Evolutionary conservation across 768 basidiomycete genomes (phyloP).

Genomic region (Rhizopogon salebrosus): DNA sequence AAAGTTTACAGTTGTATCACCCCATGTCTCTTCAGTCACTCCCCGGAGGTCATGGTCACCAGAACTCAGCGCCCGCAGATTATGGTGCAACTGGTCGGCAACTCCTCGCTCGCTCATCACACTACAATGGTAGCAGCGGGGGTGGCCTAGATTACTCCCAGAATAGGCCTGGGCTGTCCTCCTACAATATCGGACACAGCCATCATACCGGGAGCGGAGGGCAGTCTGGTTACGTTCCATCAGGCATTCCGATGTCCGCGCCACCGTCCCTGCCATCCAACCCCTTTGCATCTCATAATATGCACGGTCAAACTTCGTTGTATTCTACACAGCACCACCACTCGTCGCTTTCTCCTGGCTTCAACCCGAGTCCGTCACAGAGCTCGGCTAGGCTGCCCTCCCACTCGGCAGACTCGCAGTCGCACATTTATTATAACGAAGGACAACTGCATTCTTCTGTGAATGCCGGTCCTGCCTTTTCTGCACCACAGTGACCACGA

Average conservation of each 20-base stretch:
- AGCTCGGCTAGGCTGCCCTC: conserved; percentile 23
- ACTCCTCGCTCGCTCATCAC: conserved; percentile 36
- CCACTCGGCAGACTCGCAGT: conserved; percentile 19
- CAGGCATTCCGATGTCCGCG: conserved; percentile 46
- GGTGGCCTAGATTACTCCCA: conserved; percentile 21
- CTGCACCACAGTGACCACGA: conserved; percentile 22
- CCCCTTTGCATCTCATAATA: conserved; percentile 22
- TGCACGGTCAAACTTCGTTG: conserved; percentile 20
- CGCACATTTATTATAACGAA: conserved; percentile 27
- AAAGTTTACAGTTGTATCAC: conserved; percentile 70
- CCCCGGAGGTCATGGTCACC: conserved; percentile 27
- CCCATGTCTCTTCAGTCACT: conserved; percentile 70
- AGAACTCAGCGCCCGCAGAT: conserved; percentile 29
- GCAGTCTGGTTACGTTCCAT: conserved; percentile 25
- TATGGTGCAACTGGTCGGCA: conserved; percentile 40
- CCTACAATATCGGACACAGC: conserved; percentile 32
- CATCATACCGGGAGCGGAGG: conserved; percentile 36
- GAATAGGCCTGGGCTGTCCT: conserved; percentile 33
- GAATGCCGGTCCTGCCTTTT: conserved; percentile 21
- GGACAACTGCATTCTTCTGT: conserved; percentile 22
- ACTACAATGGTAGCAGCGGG: conserved; percentile 19
- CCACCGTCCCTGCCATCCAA: conserved; percentile 44
- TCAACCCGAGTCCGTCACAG: conserved; percentile 25
- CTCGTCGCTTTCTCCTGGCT: conserved; percentile 23
- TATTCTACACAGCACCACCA: conserved; percentile 27